These are phyloP conservation scores for Venturia oleaginea DNA, from an alignment of 2,329 filamentous ascomycete genomes.

Conservation along the genomic window DNA sequence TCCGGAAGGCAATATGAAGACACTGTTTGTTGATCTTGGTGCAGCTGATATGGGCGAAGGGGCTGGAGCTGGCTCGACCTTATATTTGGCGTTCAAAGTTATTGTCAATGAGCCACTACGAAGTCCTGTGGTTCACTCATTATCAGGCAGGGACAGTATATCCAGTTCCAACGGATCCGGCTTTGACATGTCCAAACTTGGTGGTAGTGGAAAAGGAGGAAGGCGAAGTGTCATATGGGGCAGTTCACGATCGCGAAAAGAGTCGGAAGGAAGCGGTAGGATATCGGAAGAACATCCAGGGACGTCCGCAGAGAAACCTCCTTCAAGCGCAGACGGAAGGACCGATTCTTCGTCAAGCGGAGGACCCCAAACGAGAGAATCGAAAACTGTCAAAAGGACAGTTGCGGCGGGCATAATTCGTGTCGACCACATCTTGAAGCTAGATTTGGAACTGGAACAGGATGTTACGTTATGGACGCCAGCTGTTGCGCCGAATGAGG, in stretches of 20 bases:
- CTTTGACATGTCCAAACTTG: slow-evolving; percentile 22
- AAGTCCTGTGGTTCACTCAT: slow-evolving; percentile 19
- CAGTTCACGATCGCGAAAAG: slow-evolving; percentile 44
- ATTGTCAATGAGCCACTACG: slow-evolving; percentile 47
- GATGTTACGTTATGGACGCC: slow-evolving; percentile 71
- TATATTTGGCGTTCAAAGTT: slow-evolving; percentile 79
- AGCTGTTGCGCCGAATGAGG: slow-evolving; percentile 31
- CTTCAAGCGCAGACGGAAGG: slow-evolving; percentile 12
- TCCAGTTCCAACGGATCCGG: slow-evolving; percentile 19
- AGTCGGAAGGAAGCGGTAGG: slow-evolving; percentile 22
- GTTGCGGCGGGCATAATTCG: slow-evolving; percentile 71
- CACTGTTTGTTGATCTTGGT: slow-evolving; percentile 79
- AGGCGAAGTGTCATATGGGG: slow-evolving; percentile 57
- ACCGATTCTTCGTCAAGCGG: not conserved
- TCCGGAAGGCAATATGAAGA: slow-evolving; percentile 63
- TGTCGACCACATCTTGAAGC: slow-evolving; percentile 65
- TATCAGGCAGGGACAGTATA: slow-evolving; percentile 26
- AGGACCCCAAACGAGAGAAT: slow-evolving; percentile 21
- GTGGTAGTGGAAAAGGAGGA: slow-evolving; percentile 29
- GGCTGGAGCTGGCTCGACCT: slow-evolving; percentile 56
- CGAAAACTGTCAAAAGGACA: slow-evolving; percentile 53
- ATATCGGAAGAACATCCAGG: slow-evolving; percentile 19
- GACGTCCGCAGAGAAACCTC: slow-evolving; percentile 19
- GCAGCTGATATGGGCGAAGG: slow-evolving; percentile 62
- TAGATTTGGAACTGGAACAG: slow-evolving; percentile 63